phyloP scores from a whole-genome alignment of 2,329 filamentous ascomycete species.

The Penicillium sp. region DNA sequence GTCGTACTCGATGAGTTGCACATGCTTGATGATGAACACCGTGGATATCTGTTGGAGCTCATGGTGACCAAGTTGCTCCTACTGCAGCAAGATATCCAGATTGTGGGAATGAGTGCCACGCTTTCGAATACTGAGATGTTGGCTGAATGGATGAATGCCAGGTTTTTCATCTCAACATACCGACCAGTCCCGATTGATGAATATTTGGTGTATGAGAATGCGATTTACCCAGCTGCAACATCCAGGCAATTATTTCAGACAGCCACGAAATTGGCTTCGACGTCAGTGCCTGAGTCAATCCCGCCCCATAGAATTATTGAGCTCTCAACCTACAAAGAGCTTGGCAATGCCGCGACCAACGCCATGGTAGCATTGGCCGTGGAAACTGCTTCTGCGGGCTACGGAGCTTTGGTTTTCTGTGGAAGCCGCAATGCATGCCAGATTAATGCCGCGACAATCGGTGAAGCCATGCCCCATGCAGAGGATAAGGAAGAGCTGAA shows the following conservation, averaged over 20 bases:
- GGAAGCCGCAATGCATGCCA: constrained; percentile 69
- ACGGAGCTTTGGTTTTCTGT: constrained; percentile 72
- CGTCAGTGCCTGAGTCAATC: constrained; percentile 35
- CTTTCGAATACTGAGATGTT: constrained; percentile 70
- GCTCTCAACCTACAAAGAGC: constrained; percentile 59
- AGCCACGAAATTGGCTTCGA: constrained; percentile 49
- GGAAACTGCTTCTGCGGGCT: constrained; percentile 68
- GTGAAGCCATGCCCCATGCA: constrained; percentile 62
- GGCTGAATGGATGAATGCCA: constrained; percentile 68
- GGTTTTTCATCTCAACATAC: constrained; percentile 72
- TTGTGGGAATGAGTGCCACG: constrained; percentile 79
- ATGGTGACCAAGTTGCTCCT: constrained; percentile 72
- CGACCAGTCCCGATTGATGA: constrained; percentile 75
- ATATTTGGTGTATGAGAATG: constrained; percentile 69
- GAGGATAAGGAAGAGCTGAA: constrained; percentile 54
- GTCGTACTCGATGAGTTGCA: constrained; percentile 79
- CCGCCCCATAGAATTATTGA: constrained; percentile 50
- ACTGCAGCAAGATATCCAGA: constrained; percentile 66
- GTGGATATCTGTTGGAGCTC: constrained; percentile 73
- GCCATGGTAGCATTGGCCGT: constrained; percentile 68
- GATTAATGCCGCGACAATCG: constrained; percentile 66
- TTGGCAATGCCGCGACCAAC: constrained; percentile 66
- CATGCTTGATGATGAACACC: constrained; percentile 75
- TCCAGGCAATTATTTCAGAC: constrained; percentile 61
- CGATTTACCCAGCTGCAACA: constrained; percentile 63